phyloP scores from a whole-genome alignment of 2,329 filamentous ascomycete genomes.

The Aspergillus cejpii region DNA sequence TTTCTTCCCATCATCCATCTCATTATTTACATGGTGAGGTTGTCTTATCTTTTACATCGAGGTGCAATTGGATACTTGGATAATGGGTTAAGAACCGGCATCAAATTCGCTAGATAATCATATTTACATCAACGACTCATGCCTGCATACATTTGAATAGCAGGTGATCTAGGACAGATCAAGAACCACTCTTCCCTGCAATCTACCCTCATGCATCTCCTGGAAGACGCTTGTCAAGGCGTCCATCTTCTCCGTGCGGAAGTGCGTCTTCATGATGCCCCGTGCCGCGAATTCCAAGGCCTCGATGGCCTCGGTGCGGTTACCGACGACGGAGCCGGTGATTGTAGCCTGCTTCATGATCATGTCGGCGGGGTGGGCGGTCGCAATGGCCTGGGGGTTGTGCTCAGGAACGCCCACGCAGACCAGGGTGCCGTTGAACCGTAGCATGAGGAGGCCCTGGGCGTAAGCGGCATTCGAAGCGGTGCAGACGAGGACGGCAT shows the following conservation, averaged over 20 bases:
- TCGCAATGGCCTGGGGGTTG: slow-evolving; percentile 40
- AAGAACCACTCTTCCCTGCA: slow-evolving; percentile 46
- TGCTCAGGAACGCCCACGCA: slow-evolving; percentile 50
- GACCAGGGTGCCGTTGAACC: slow-evolving; percentile 47
- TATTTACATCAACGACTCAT: neutral
- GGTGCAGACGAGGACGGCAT: slow-evolving; percentile 54
- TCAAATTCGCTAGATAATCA: neutral
- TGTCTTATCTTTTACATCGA: too few species aligned
- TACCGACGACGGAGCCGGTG: slow-evolving; percentile 47
- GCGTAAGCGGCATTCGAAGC: slow-evolving; percentile 47
- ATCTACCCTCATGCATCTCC: slow-evolving; percentile 40
- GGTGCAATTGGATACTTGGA: too few species aligned
- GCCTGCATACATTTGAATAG: neutral
- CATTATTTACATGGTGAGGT: neutral
- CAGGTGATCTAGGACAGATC: slow-evolving; percentile 33
- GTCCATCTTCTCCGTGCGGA: slow-evolving; percentile 44
- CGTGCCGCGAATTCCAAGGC: slow-evolving; percentile 45
- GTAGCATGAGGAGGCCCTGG: slow-evolving; percentile 44
- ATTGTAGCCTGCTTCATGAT: slow-evolving; percentile 43
- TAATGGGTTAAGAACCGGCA: too few species aligned
- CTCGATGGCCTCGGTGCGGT: slow-evolving; percentile 46
- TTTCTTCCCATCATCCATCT: neutral
- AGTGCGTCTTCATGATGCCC: slow-evolving; percentile 43
- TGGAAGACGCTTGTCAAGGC: slow-evolving; percentile 43
- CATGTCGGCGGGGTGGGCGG: slow-evolving; percentile 39